These are phyloP conservation scores for Macrolepiota albuminosa DNA, from an alignment of 768 basidiomycete species.

Conservation along the genomic window DNA sequence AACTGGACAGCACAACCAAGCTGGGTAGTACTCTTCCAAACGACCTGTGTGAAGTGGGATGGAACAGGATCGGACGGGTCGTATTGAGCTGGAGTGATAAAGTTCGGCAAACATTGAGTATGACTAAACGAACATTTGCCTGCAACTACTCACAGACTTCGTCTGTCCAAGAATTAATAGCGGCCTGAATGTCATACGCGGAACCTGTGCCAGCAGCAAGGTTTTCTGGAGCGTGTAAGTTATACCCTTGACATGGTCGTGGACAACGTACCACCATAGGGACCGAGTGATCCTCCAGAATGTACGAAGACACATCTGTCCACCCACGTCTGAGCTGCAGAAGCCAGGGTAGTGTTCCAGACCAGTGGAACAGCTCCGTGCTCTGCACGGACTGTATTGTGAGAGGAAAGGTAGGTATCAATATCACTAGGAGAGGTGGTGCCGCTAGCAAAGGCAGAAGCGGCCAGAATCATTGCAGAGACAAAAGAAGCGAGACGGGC, in stretches of 20 bases:
- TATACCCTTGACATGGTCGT: neutral
- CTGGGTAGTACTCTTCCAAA: conserved; percentile 65
- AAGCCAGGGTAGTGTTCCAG: conserved; percentile 58
- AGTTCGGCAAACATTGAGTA: neutral
- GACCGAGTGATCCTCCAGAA: conserved; percentile 60
- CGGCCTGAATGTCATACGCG: conserved; percentile 41
- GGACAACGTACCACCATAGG: conserved; percentile 49
- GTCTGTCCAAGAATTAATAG: conserved; percentile 58
- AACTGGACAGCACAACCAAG: conserved; percentile 57
- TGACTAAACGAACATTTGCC: neutral
- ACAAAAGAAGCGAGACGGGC: conserved; percentile 27
- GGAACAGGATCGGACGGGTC: conserved; percentile 49
- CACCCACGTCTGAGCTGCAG: conserved; percentile 66
- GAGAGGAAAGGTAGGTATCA: conserved; percentile 47
- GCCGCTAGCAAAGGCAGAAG: conserved; percentile 31
- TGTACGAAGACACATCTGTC: conserved; percentile 64
- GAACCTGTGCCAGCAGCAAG: conserved; percentile 65
- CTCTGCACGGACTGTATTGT: conserved; percentile 57
- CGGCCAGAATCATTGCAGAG: conserved; percentile 27
- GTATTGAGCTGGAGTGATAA: conserved; percentile 41
- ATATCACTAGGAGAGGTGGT: conserved; percentile 39
- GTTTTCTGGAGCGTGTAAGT: conserved; percentile 47
- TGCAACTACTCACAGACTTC: conserved; percentile 51
- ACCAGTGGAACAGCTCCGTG: conserved; percentile 61
- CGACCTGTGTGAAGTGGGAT: conserved; percentile 74